These are phyloP conservation scores for Helicocarpus griseus DNA, from an alignment of 2,329 filamentous ascomycete species.

Conservation along the genomic window DNA sequence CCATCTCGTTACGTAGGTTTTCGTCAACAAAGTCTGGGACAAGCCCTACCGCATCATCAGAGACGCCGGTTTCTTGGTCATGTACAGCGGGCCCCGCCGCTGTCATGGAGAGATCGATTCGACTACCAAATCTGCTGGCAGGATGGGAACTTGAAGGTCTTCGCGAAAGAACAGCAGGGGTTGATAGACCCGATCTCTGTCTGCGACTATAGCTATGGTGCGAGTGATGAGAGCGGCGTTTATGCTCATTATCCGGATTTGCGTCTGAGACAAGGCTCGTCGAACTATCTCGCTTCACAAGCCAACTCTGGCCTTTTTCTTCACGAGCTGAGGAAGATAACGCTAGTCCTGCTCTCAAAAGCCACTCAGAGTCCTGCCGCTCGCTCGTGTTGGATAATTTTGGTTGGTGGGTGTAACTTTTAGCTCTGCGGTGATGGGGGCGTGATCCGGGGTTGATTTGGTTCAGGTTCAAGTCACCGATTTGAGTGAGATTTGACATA, in stretches of 20 bases:
- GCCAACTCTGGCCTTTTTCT: constrained; percentile 54
- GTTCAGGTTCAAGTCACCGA: constrained; percentile 28
- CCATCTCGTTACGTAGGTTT: constrained; percentile 31
- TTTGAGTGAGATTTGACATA: constrained; percentile 23
- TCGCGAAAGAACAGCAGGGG: constrained; percentile 23
- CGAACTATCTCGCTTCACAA: constrained; percentile 45
- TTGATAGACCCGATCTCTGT: constrained; percentile 27
- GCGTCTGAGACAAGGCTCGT: constrained; percentile 41
- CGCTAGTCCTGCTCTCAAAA: constrained; percentile 48
- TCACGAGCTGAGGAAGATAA: constrained; percentile 49
- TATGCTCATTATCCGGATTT: constrained; percentile 22
- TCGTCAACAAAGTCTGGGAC: constrained; percentile 44
- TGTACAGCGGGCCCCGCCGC: constrained; percentile 11
- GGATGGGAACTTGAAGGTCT: constrained; percentile 24
- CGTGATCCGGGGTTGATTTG: constrained; percentile 19
- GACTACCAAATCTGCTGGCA: constrained; percentile 25
- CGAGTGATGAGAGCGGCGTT: constrained; percentile 14
- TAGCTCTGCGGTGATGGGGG: constrained; percentile 15
- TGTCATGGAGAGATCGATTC: constrained; percentile 29
- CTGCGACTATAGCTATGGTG: constrained; percentile 20
- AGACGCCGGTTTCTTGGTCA: constrained; percentile 7
- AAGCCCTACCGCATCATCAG: constrained; percentile 13
- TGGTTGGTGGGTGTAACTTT: constrained; percentile 8
- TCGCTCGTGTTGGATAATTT: constrained; percentile 8
- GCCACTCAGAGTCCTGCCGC: constrained; percentile 44